Percentiles rank a stretch among this genome's conserved stretches.
Conservation (phyloP, 2,329 filamentous ascomycete genomes). For the Aureobasidium melanogenum region DNA sequence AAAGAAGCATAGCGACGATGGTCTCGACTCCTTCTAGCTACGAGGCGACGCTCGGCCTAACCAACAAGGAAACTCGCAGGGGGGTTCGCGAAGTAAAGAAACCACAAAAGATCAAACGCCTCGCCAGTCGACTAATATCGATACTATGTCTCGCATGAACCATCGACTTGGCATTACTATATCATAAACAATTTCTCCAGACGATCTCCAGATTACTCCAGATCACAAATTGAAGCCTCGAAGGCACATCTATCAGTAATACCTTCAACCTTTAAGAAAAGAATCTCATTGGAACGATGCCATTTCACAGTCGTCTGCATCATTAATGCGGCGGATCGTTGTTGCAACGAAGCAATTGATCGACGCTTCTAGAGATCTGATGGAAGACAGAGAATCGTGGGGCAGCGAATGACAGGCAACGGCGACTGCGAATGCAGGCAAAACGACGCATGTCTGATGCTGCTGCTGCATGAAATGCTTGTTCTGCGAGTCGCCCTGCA, state of each 20-base stretch:
- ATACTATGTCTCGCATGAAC: slow-evolving; percentile 7
- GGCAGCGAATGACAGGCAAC: slow-evolving; percentile 2
- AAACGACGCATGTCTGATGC: neutral
- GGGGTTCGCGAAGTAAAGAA: neutral
- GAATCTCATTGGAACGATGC: neutral
- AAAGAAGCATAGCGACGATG: neutral
- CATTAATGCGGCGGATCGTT: neutral
- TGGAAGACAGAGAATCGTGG: neutral
- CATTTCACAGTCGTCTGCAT: neutral
- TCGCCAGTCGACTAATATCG: neutral
- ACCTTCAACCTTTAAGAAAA: neutral
- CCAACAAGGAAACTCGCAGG: neutral
- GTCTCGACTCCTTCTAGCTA: neutral
- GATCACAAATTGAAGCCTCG: neutral
- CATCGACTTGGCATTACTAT: neutral
- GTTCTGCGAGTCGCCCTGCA: neutral
- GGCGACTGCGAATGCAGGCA: neutral
- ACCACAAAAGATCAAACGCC: neutral
- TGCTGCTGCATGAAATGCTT: neutral
- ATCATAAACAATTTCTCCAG: neutral
- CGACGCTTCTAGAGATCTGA: slow-evolving; percentile 3
- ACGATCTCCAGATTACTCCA: neutral
- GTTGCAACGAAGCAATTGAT: neutral
- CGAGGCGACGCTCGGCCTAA: neutral
- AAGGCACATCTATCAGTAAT: too few relatives aligned